Conservation (phyloP, 371 early-diverging fungal genomes). For the Rhizopus arrhizus region DNA sequence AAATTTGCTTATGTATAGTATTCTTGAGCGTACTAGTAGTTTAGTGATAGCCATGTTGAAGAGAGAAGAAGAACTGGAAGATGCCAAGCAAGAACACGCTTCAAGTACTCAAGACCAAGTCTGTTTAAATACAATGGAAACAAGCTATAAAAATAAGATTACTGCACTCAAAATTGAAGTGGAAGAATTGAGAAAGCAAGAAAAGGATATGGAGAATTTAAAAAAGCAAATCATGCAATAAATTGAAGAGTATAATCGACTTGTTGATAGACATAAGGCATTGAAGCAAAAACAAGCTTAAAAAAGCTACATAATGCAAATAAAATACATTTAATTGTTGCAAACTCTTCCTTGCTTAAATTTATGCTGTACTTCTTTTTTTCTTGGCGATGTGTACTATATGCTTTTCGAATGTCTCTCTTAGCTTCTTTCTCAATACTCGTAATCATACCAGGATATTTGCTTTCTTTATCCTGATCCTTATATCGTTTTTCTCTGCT, state of each 20-base stretch:
- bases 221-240: slow-evolving; percentile 78
- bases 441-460: too few species aligned
- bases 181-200: slow-evolving; percentile 55
- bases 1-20: slow-evolving; percentile 42
- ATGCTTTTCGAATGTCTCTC: too few species aligned
- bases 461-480: too few species aligned
- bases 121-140: slow-evolving; percentile 39
- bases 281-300: slow-evolving; percentile 3
- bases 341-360: too few species aligned
- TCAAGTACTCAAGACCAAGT: slow-evolving; percentile 28
- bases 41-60: slow-evolving; percentile 71
- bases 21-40: slow-evolving; percentile 76
- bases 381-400: too few species aligned
- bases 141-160: slow-evolving; percentile 36
- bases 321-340: background rate
- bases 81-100: slow-evolving; percentile 51
- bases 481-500: too few species aligned
- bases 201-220: slow-evolving; percentile 69
- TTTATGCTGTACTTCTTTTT: too few species aligned
- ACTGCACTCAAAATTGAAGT: slow-evolving; percentile 45
- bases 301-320: background rate
- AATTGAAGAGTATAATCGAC: slow-evolving; percentile 72
- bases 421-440: too few species aligned
- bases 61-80: slow-evolving; percentile 69
- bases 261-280: slow-evolving; percentile 64